These are phyloP conservation scores for Salix exigua DNA, from an alignment of 345 rosid species.

Conservation along the genomic window DNA sequence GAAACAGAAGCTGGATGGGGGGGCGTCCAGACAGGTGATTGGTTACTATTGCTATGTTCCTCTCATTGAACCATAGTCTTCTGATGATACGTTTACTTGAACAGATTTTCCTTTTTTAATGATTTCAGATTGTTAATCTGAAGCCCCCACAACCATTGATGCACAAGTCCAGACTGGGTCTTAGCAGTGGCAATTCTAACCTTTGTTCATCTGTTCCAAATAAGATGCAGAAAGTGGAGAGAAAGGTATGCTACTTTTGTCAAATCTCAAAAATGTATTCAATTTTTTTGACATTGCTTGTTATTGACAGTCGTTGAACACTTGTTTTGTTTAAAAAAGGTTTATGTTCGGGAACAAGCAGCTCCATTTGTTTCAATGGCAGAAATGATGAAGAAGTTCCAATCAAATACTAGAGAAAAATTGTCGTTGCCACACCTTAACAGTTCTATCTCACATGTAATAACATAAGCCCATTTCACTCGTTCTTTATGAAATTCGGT, in stretches of 20 bases:
- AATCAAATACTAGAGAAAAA: slow-evolving; percentile 69
- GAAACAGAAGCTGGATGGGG: slow-evolving; percentile 93
- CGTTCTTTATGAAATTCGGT: neutral
- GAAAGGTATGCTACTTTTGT: slow-evolving; percentile 57
- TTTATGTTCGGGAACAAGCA: slow-evolving; percentile 53
- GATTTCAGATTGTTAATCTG: slow-evolving; percentile 71
- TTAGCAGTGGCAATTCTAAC: slow-evolving; percentile 40
- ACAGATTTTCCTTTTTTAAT: neutral
- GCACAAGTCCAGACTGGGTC: slow-evolving; percentile 81
- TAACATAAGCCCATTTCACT: neutral
- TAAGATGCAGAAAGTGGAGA: slow-evolving; percentile 50
- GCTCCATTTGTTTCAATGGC: slow-evolving; percentile 69
- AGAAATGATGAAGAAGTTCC: slow-evolving; percentile 83
- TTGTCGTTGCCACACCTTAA: slow-evolving; percentile 47
- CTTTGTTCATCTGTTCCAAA: slow-evolving; percentile 40
- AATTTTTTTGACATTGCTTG: neutral
- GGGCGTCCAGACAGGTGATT: slow-evolving; percentile 79
- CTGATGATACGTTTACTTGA: neutral
- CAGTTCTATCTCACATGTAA: slow-evolving; percentile 44
- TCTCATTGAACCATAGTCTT: neutral
- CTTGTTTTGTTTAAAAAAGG: slow-evolving; percentile 22
- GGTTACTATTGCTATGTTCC: neutral
- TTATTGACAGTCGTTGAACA: neutral
- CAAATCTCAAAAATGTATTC: neutral
- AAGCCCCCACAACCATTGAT: slow-evolving; percentile 57